phyloP scores from a whole-genome alignment of 2,329 filamentous ascomycete species.

The Parasarocladium wereldwijsianum region DNA sequence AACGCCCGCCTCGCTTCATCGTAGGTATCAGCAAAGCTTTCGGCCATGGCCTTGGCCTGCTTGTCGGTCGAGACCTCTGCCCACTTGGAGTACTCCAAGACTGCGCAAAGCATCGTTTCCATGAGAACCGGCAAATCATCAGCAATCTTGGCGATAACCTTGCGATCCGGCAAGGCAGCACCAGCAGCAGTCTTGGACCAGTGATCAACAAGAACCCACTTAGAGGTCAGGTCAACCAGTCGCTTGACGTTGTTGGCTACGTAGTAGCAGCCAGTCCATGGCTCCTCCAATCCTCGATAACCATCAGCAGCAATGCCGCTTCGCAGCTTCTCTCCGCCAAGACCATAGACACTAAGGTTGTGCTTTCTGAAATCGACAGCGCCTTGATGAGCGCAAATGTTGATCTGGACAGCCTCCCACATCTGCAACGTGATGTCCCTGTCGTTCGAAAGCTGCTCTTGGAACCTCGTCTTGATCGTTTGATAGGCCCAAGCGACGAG shows the following conservation, averaged over 20 bases:
- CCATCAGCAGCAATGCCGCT: constrained; percentile 47
- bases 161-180: constrained; percentile 19
- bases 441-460: constrained; percentile 42
- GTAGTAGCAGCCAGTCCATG: constrained; percentile 68
- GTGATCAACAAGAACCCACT: constrained; percentile 30
- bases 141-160: constrained; percentile 29
- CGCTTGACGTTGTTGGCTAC: constrained; percentile 48
- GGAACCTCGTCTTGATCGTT: constrained; percentile 58
- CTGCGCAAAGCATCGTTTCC: constrained; percentile 37
- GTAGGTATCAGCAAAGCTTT: constrained; percentile 30
- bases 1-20: constrained; percentile 35
- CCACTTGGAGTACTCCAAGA: constrained; percentile 39
- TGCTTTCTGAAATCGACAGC: constrained; percentile 61
- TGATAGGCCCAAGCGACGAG: constrained; percentile 69
- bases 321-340: constrained; percentile 50
- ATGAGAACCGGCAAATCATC: constrained; percentile 34
- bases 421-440: constrained; percentile 38
- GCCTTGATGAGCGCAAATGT: constrained; percentile 38
- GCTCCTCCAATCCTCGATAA: constrained; percentile 58
- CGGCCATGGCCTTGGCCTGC: constrained; percentile 2
- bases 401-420: constrained; percentile 52
- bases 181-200: constrained; percentile 11
- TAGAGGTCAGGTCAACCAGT: constrained; percentile 40
- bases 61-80: constrained; percentile 23
- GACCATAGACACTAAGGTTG: constrained; percentile 57